Percentiles rank a stretch among this genome's conserved stretches.
These are phyloP conservation scores for Primulina huaijiensis DNA, from an alignment of 257 asterid genomes.

Conservation along the genomic window DNA sequence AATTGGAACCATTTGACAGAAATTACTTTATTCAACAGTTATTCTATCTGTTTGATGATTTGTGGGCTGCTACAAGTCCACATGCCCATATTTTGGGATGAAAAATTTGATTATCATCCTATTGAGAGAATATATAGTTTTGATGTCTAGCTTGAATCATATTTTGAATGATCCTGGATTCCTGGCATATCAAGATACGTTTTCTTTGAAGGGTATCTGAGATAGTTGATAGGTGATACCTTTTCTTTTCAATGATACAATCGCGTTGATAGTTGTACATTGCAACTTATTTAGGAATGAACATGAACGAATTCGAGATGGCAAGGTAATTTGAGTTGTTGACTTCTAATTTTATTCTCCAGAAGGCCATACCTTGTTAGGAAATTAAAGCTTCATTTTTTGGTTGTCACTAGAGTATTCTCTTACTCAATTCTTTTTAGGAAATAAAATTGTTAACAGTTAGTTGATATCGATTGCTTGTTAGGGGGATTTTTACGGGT, in stretches of 20 bases:
- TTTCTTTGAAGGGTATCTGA: constrained; percentile 4
- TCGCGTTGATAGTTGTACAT: background rate
- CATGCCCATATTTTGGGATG: too few relatives aligned
- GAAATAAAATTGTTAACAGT: background rate
- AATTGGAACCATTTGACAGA: too few relatives aligned
- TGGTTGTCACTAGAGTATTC: background rate
- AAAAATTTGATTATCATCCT: too few relatives aligned
- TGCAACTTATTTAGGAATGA: background rate
- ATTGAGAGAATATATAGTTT: background rate
- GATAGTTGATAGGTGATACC: too few relatives aligned
- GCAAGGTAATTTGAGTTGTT: background rate
- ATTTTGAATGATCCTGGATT: background rate
- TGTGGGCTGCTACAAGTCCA: background rate
- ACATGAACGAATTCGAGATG: background rate
- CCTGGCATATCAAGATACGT: background rate
- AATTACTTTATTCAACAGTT: background rate
- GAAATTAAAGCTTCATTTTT: constrained; percentile 1
- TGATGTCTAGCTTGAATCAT: background rate
- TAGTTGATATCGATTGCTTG: background rate
- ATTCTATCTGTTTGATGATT: background rate
- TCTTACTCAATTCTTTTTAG: background rate
- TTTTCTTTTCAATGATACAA: too few relatives aligned
- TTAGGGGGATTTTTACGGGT: background rate
- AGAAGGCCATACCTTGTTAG: constrained; percentile 4
- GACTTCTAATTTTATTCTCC: background rate